Base-by-base conservation (phyloP, 164 flowering plant species). In the Dillenia suffruticosa region DNA sequence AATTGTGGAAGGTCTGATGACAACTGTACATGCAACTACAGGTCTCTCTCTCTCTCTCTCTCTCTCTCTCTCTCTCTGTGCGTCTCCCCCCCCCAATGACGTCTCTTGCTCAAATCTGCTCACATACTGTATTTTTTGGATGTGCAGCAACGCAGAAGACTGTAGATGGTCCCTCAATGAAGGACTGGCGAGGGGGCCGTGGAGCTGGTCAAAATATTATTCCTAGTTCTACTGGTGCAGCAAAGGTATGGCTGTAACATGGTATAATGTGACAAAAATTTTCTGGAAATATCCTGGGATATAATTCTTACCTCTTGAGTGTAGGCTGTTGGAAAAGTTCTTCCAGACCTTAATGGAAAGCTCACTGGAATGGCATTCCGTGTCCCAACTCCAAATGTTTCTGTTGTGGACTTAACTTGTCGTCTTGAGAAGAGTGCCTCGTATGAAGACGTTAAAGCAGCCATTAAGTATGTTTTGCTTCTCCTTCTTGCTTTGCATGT, bases 331-430 rank as follows among this genome's bases (percentile, higher is more conserved):
- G 96, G 99, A 54, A 94, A 94, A 74, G 97, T 91, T 69, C 90
- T 91, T 61, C 99, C 97, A 56, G 99, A 87, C 53, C 89, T 94
- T 45, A 91, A 89, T 64, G 97, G 97, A 48, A 94, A 91, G 77
- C 99, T 94, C 59, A 94, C 97, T 54, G 99, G 99, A 59, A 91
- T 94, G 99, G 97, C 99, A 10, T 94, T 94, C 79, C 88, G 97
- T 59, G 96, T 94, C 64, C 99, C 99, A 55, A 94, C 97, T 53
- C 83, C 99, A 45, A 94, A 94, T 77, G 99, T 94, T 45, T 94
- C 97, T 66, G 96, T 91, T 58, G 99, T 94, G 68, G 97, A 94
- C 76, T 82, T 94, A 62, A 94, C 99, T 72, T 85, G 90, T 71
- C 85, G 96, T 74, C 91, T 91, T 71, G 87, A 80, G 73, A 91